Evolutionary conservation across 2,329 filamentous ascomycete species (phyloP).

Genomic region (Rutstroemia sp.): DNA sequence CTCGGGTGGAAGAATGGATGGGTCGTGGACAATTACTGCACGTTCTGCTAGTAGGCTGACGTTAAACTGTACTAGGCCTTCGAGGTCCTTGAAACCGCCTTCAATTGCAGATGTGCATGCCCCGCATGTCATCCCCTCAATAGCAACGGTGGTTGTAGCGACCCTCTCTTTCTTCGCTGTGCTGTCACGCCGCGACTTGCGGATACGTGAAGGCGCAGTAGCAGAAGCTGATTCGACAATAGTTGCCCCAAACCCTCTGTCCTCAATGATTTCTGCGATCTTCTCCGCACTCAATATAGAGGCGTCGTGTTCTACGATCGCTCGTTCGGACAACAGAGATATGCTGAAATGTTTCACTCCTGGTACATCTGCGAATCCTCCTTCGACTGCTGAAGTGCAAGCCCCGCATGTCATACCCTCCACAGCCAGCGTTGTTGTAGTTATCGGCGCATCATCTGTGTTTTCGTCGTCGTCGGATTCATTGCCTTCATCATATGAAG

Average conservation of each 20-base stretch:
- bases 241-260: constrained; percentile 73
- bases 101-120: constrained; percentile 92
- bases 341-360: constrained; percentile 74
- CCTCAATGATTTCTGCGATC: constrained; percentile 53
- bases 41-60: constrained; percentile 91
- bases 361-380: constrained; percentile 66
- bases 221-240: constrained; percentile 61
- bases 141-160: constrained; percentile 74
- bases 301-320: constrained; percentile 75
- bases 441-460: constrained; percentile 31
- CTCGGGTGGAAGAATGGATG: constrained; percentile 59
- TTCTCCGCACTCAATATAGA: constrained; percentile 42
- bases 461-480: constrained; percentile 25
- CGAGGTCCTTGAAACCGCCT: constrained; percentile 66
- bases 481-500: constrained; percentile 29
- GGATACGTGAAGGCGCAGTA: constrained; percentile 30
- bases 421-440: constrained; percentile 69
- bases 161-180: constrained; percentile 30
- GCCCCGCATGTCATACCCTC: constrained; percentile 90
- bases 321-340: constrained; percentile 75
- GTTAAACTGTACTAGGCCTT: constrained; percentile 82
- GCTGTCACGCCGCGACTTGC: constrained; percentile 27
- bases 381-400: constrained; percentile 79
- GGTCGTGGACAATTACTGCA: constrained; percentile 80
- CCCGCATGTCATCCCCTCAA: constrained; percentile 97